Percentiles rank a stretch among this genome's conserved stretches.
phyloP scores from a whole-genome alignment of 2,329 filamentous ascomycete species.

The Bisporella sp. region DNA sequence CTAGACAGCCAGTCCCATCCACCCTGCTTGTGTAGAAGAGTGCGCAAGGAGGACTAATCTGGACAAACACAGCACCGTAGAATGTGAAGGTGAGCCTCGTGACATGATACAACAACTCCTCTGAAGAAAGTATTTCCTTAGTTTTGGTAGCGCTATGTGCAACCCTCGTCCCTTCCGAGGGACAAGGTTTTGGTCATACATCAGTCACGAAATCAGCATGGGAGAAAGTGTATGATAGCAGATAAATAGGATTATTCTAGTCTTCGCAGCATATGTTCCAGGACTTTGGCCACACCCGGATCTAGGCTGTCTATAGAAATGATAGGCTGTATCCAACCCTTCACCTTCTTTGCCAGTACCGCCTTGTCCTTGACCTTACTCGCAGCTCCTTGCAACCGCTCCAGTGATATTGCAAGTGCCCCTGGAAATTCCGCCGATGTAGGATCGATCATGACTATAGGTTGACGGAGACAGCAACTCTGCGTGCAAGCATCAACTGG shows the following conservation, averaged over 20 bases:
- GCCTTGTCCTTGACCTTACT: slow-evolving; percentile 36
- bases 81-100: not conserved
- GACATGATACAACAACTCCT: not conserved
- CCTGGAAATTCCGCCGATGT: slow-evolving; percentile 65
- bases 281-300: slow-evolving; percentile 45
- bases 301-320: slow-evolving; percentile 45
- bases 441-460: slow-evolving; percentile 58
- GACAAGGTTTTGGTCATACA: not conserved
- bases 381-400: slow-evolving; percentile 46
- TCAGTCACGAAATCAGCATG: no score
- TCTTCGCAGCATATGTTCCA: slow-evolving; percentile 39
- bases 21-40: slow-evolving; percentile 30
- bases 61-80: slow-evolving; percentile 24
- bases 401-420: slow-evolving; percentile 59
- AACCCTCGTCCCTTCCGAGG: no score
- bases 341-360: slow-evolving; percentile 41
- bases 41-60: slow-evolving; percentile 32
- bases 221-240: no score
- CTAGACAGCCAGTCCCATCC: slow-evolving; percentile 33
- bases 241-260: slow-evolving; percentile 11
- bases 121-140: not conserved
- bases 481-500: slow-evolving; percentile 56
- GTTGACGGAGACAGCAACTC: slow-evolving; percentile 65
- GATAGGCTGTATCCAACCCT: slow-evolving; percentile 47
- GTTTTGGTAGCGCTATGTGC: not conserved